phyloP scores from a whole-genome alignment of 164 flowering plant species.

The Pachysandra terminalis region DNA sequence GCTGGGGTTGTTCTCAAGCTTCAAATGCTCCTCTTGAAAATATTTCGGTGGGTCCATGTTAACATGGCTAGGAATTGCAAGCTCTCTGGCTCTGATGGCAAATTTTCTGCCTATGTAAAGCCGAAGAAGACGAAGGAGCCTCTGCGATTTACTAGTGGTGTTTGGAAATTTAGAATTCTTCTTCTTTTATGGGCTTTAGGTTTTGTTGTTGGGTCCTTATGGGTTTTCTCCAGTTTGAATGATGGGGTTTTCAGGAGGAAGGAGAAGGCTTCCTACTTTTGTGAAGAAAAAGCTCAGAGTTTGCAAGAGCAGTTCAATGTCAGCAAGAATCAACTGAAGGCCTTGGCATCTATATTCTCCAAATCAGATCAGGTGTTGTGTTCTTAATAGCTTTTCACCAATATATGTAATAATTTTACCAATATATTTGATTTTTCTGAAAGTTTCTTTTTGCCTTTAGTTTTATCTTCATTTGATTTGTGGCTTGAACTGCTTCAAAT shows the following conservation, averaged over 20 bases:
- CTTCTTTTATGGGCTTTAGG: slow-evolving; percentile 34
- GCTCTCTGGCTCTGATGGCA: slow-evolving; percentile 32
- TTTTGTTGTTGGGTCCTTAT: slow-evolving; percentile 23
- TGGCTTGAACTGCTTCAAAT: neutral
- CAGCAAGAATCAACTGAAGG: slow-evolving; percentile 46
- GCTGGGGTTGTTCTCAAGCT: slow-evolving; percentile 37
- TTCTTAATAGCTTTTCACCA: neutral
- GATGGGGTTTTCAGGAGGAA: slow-evolving; percentile 16
- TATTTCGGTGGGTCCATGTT: slow-evolving; percentile 45
- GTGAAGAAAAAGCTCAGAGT: slow-evolving; percentile 28
- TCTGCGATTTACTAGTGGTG: slow-evolving; percentile 20
- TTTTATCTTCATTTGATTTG: neutral
- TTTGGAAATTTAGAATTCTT: slow-evolving; percentile 38
- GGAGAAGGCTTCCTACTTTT: slow-evolving; percentile 13
- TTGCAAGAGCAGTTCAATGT: slow-evolving; percentile 46
- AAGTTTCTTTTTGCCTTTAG: neutral
- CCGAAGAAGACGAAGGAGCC: slow-evolving; percentile 35
- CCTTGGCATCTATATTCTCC: slow-evolving; percentile 38
- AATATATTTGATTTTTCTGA: neutral
- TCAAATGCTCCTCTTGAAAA: slow-evolving; percentile 37
- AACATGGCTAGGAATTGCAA: slow-evolving; percentile 58
- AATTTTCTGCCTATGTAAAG: slow-evolving; percentile 29
- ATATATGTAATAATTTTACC: no score
- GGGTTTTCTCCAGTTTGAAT: slow-evolving; percentile 28
- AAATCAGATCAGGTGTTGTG: slow-evolving; percentile 50